phyloP scores from a whole-genome alignment of 2,329 filamentous ascomycete species.

The Phaeosphaeriaceae sp. region DNA sequence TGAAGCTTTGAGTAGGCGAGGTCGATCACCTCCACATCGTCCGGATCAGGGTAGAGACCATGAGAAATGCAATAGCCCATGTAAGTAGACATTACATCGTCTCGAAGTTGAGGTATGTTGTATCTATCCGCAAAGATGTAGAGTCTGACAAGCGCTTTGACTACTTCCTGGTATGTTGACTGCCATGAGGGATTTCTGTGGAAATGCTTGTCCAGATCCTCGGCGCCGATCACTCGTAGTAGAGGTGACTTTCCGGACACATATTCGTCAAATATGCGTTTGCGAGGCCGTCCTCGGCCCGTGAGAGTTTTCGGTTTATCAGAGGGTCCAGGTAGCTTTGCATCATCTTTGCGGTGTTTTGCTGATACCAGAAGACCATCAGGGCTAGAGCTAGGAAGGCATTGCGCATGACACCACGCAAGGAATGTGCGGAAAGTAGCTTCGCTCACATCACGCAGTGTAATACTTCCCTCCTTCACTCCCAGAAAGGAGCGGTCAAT shows the following conservation, averaged over 20 bases:
- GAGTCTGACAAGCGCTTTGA: slow-evolving; percentile 6
- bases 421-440: slow-evolving; percentile 8
- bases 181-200: slow-evolving; percentile 8
- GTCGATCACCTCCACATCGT: slow-evolving; percentile 4
- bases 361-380: slow-evolving; percentile 1
- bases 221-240: not conserved
- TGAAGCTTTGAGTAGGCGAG: slow-evolving; percentile 6
- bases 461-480: slow-evolving; percentile 10
- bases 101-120: slow-evolving; percentile 5
- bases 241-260: slow-evolving; percentile 5
- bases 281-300: not conserved
- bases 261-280: slow-evolving; percentile 9
- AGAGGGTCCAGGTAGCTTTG: not conserved
- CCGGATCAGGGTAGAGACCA: slow-evolving; percentile 8
- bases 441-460: slow-evolving; percentile 7
- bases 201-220: slow-evolving; percentile 6
- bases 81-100: slow-evolving; percentile 10
- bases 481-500: slow-evolving; percentile 14
- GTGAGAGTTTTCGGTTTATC: not conserved
- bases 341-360: not conserved
- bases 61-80: slow-evolving; percentile 7
- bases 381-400: slow-evolving; percentile 2
- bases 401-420: slow-evolving; percentile 7
- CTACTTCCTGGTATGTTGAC: slow-evolving; percentile 8
- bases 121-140: slow-evolving; percentile 10